Conservation (phyloP, 352 stramenopile species). For the Globisporangium camurandrum region DNA sequence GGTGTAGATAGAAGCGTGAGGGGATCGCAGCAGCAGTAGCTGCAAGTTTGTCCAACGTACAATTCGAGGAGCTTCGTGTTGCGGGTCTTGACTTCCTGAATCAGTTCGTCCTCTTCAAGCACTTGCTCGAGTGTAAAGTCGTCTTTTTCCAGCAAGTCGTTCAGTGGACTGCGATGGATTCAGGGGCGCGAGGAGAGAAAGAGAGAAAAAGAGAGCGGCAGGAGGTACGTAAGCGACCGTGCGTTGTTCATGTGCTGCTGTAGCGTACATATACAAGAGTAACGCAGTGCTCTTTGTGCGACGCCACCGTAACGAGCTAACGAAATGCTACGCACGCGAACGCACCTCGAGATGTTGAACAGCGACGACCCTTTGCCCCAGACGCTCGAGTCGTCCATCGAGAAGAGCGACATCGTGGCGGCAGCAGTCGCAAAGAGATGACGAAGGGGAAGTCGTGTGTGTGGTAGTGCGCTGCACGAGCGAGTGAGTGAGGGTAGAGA, state of each 20-base stretch:
- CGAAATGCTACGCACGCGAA: neutral
- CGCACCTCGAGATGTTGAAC: constrained; percentile 83
- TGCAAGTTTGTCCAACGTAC: constrained; percentile 28
- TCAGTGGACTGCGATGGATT: constrained; percentile 66
- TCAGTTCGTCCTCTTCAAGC: constrained; percentile 94
- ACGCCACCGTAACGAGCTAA: too few species aligned
- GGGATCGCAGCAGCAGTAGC: neutral
- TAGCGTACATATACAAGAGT: too few species aligned
- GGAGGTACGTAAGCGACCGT: neutral
- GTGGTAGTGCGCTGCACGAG: neutral
- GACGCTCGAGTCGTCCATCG: constrained; percentile 78
- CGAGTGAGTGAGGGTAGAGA: neutral
- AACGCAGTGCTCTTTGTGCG: too few species aligned
- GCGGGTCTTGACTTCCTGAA: constrained; percentile 95
- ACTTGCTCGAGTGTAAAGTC: constrained; percentile 92
- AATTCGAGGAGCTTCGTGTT: constrained; percentile 95
- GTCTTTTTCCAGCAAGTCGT: constrained; percentile 92
- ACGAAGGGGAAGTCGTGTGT: neutral
- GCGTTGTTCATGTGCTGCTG: too few species aligned
- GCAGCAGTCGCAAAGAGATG: neutral
- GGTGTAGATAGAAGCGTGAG: neutral
- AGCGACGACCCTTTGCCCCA: constrained; percentile 80
- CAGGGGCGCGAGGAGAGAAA: neutral
- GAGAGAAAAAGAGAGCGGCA: neutral
- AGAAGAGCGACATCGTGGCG: constrained; percentile 71